Evolutionary conservation across 192 early-diverging fungal genomes (phyloP), one percentile per base, ranked within the genome.

Genomic region (Coemansia aciculifera): DNA sequence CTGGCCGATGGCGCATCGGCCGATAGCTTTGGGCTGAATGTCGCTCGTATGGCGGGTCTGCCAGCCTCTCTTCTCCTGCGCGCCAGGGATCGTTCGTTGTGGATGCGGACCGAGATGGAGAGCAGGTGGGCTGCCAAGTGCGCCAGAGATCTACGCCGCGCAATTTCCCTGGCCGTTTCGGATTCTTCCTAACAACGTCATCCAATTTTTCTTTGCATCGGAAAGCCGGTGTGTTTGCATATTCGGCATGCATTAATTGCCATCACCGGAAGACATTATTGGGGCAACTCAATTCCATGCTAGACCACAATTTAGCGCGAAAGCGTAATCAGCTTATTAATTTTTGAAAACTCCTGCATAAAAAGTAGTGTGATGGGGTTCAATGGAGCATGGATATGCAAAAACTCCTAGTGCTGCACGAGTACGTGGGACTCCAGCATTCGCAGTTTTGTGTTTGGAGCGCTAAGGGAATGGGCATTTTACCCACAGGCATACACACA

Each of bases 21-120:
- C 13, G 93, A 94, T 74, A 94, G 92, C 46, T 98, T 93, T 72
- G 98, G 98, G 34, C 94, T 99, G 89, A 98, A 98, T 70, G 95
- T 98, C 3, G 98, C 98, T 1, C 84, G 83, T 17, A 94, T 98
- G 87, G 98, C 96, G 0, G 94, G 94, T 8, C 85, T 99, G 5
- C 94, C 94, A 0, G 36, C 68, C 13, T 44, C 68, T 5, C 86
- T 96, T 57, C 85, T 98, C 13, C 82, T 86, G 13, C 68, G 86
- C 11, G 96, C 96, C 10, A 87, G 85, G 40, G 63, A 67, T 34
- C 85, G 90, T 27, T 93, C 95, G 0, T 77, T 75, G 6, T 76
- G 88, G 46, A 95, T 96, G 84, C 92, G 95, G 54, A 32, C 36
- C 0, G 73, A 76, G 1, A 57, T 79, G 11, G 77, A 83, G 44